Evolutionary conservation across 2,329 filamentous ascomycete species (phyloP), one percentile per base, ranked within the genome.

Genomic region (Penicillium sp.): DNA sequence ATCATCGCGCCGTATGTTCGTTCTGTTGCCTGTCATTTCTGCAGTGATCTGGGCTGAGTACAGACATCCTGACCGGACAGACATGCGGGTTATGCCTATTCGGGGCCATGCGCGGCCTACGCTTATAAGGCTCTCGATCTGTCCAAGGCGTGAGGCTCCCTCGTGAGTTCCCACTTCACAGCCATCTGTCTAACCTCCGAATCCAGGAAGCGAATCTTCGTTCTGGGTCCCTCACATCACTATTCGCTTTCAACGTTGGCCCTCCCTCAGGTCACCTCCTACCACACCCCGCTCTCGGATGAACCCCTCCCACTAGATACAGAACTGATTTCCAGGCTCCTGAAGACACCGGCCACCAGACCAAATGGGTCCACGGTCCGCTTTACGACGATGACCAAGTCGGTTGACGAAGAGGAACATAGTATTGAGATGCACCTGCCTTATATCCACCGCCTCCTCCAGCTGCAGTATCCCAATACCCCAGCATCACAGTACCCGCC

Each of bases 341-440:
- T 57, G 25, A 51, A 49, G 5, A 54, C 54, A 10, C 50, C 59
- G 28, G 54, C 58, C 28, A 51, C 39, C 16, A 59, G 51, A 37
- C 47, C 60, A n/a, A 54, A 59, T 33, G 60, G 60, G 6, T 53
- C 58, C n/a, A 61, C 53, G 6, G 42, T 64, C 33, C 58, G 49
- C 32, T 73, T 73, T 41, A 63, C 61, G 13, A 65, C 56, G 13
- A 93, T 96, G 73, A 79, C 77, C 2, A 67, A 65, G 13, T 57
- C 71, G 3, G 73, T 81, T 4, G 93, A 98, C 58, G 79, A 88
- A 47, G 77, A 79, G 4, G 93, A 98, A 67, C 93, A 98, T 67
- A 95, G 87, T 36, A 77, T 97, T 2, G 93, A 98, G 71, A 94
- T 98, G 85, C 93, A 98, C 55, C 75, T 97, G 7, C 91, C 93